Evolutionary conservation across 73 alveolate species (phyloP).

Genomic region (Paramecium tetraurelia): DNA sequence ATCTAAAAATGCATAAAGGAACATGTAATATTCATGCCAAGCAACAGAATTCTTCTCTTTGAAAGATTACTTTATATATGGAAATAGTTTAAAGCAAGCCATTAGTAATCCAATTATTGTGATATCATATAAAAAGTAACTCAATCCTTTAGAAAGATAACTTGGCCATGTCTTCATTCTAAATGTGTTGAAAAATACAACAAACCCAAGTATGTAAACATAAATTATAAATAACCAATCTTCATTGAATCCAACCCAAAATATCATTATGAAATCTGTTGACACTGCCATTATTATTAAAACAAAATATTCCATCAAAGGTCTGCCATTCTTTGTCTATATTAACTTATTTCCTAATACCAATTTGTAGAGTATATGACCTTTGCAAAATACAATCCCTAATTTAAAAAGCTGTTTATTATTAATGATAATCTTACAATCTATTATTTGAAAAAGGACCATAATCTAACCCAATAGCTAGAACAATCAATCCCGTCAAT

Average conservation of each 20-base stretch:
- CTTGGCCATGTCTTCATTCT: constrained; percentile 42
- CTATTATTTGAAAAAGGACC: background rate
- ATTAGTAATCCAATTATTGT: background rate
- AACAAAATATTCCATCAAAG: constrained; percentile 29
- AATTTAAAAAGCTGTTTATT: constrained; percentile 9
- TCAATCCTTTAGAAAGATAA: background rate
- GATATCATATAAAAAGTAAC: background rate
- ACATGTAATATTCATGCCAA: background rate
- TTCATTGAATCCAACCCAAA: constrained; percentile 35
- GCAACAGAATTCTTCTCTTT: background rate
- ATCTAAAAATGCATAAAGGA: constrained; percentile 2
- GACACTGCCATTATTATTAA: background rate
- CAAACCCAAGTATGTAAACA: background rate
- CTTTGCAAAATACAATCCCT: background rate
- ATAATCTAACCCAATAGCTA: constrained; percentile 21
- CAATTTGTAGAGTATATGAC: constrained; percentile 1
- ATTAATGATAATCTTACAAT: background rate
- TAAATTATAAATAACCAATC: constrained; percentile 17
- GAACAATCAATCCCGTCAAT: background rate
- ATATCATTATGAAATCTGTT: constrained; percentile 26
- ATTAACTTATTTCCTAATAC: background rate
- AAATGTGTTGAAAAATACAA: constrained; percentile 25
- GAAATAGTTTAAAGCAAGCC: background rate
- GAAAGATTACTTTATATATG: background rate
- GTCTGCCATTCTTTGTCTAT: background rate